Base-by-base conservation (phyloP, 2,329 filamentous ascomycete species). In the Aspergillus quadrilineatus region DNA sequence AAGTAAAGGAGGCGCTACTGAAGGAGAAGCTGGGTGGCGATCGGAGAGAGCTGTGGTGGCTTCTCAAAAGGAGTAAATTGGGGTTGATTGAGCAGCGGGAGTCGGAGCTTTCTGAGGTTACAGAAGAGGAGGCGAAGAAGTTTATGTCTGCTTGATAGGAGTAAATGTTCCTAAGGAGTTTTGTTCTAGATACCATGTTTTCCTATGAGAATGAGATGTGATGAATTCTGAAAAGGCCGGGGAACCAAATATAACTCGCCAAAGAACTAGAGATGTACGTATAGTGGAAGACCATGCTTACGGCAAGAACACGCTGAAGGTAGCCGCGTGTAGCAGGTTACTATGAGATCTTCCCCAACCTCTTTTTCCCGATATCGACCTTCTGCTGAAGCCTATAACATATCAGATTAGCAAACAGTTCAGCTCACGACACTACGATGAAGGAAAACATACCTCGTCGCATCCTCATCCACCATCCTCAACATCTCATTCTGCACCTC, bases 11-110 rank as follows among this genome's bases (percentile, higher is more conserved):
- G 62, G 85, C 86, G 55, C 70, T 97, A 1, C 71, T 92, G 6
- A 82, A 79, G 0, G 89, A 86, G 0, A 82, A 88, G 63, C 74
- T 97, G 2, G 86, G 87, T 37, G 92, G 90, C 0, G 88, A 95
- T 65, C 79, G 91, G 53, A 82, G 82, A 60, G 90, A 95, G 67
- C 86, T 97, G 76, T 97, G 92, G 92, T 89, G 85, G 77, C 79
- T 83, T 63, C 76, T 96, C 26, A 81, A 87, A 63, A 83, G 79
- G 57, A 83, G 81, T 42, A 84, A 79, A 63, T 75, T 96, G 55
- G 90, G 92, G 0, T 76, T 96, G 68, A 86, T 97, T 65, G 85
- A 89, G 60, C 78, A 80, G 51, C 79, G 75, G 47, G 77, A 85
- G 65, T 83, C 82, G 2, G 85, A 89, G 43, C 76, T 79, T 15